Evolutionary conservation across 768 basidiomycete species (phyloP).

Genomic region (Auricularia auricula-judae): DNA sequence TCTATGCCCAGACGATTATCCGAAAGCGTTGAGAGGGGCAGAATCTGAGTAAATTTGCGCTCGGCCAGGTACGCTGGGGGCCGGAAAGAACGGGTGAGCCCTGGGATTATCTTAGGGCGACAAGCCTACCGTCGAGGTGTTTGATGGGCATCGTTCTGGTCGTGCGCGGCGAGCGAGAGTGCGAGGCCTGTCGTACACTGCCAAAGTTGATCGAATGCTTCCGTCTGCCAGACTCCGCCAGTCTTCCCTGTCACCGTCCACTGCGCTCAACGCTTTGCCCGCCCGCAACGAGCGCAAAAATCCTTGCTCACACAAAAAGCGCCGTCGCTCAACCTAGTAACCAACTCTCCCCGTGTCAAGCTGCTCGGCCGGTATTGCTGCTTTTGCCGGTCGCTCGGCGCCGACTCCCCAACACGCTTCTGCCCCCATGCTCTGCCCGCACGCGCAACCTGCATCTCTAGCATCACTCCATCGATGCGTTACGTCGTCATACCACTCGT

Average conservation of each 20-base stretch:
- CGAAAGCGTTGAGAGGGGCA: constrained; percentile 68
- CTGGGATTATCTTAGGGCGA: neutral
- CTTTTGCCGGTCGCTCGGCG: too few relatives aligned
- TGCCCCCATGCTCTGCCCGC: too few relatives aligned
- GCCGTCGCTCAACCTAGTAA: too few relatives aligned
- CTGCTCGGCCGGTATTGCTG: too few relatives aligned
- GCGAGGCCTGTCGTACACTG: neutral
- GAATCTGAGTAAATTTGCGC: constrained; percentile 78
- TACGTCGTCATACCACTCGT: neutral
- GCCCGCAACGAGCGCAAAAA: too few relatives aligned
- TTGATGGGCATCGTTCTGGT: constrained; percentile 59
- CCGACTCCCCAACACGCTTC: too few relatives aligned
- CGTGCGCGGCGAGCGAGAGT: neutral
- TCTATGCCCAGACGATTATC: constrained; percentile 96
- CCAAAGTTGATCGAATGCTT: neutral
- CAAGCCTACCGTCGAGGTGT: constrained; percentile 61
- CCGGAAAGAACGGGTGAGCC: neutral
- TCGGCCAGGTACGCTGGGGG: constrained; percentile 67
- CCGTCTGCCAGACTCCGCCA: neutral
- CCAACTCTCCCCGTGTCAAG: too few relatives aligned
- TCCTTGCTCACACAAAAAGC: too few relatives aligned
- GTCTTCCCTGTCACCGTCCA: too few relatives aligned
- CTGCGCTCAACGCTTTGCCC: too few relatives aligned
- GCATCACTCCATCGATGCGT: too few relatives aligned
- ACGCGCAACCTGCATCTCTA: too few relatives aligned